Base-by-base conservation (phyloP, 1,284 basidiomycete species). In the Sporisorium exsertum region DNA sequence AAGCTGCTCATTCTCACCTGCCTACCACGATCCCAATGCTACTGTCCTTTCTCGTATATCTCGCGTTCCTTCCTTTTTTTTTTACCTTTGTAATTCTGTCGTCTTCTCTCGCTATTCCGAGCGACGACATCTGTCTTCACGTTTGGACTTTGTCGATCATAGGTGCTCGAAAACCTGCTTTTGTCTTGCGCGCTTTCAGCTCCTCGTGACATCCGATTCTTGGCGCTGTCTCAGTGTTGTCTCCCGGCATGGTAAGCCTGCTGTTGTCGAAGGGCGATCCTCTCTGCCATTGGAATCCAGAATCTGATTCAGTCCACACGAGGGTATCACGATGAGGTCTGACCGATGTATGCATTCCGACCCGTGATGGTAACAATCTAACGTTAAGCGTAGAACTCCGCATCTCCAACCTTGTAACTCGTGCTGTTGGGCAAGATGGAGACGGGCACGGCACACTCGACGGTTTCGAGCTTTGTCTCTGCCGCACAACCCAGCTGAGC, bases 361-460 rank as follows among this genome's bases (percentile, higher is more conserved):
- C 45, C n/a, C n/a, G n/a, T n/a, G n/a, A n/a, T n/a, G n/a, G n/a
- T n/a, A n/a, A n/a, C n/a, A n/a, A n/a, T n/a, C n/a, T n/a, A n/a
- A 32, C 32, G 18, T 37, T 66, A 82, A 12, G 81, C 81, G 35
- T 71, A 74, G 45, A 83, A 76, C 20, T 70, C 69, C 2, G 77
- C 79, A 27, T 78, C 70, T 16, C 74, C 69, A 6, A 79, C 65
- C 35, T 68, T 67, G 46, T 74, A 79, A 27, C 69, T 72, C 9
- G 81, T 80, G 33, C 74, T 79, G 64, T 80, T 79, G 9, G 83
- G 77, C 45, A 83, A 52, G 40, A 85, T 74, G 15, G 55, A 63
- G 2, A 85, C 64, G 5, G 84, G 81, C 9, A 85, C 79, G 2
- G 81, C 75, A 53, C 82, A 84, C 51, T 85, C 84, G 16, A 85